Conservation (phyloP, 805 yeast species). For the Priceomyces fermenticarens region DNA sequence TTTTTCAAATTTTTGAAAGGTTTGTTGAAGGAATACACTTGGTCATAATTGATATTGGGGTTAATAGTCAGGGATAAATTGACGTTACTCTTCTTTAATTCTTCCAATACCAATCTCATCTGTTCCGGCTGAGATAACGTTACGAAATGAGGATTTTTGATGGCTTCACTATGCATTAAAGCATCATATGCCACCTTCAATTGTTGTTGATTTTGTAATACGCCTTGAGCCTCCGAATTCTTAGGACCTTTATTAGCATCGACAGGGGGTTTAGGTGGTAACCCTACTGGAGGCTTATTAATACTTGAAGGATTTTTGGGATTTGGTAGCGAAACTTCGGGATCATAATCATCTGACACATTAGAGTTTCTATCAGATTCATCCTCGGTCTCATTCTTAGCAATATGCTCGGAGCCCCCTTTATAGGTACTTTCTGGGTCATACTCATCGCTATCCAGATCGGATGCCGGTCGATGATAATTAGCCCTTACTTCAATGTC, state of each 20-base stretch:
- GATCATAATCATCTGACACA: conserved; percentile 27
- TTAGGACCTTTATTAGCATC: conserved; percentile 8
- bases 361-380: conserved; percentile 8
- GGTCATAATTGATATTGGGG: conserved; percentile 32
- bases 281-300: conserved; percentile 16
- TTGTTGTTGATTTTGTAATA: conserved; percentile 12
- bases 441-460: conserved; percentile 6
- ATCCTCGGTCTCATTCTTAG: conserved; percentile 4
- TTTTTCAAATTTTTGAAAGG: conserved; percentile 29
- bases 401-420: background rate
- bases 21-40: conserved; percentile 42
- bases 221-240: conserved; percentile 4
- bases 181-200: conserved; percentile 35
- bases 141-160: conserved; percentile 32
- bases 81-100: conserved; percentile 38
- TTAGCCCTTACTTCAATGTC: background rate
- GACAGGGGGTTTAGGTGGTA: conserved; percentile 29
- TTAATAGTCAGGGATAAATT: conserved; percentile 22
- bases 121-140: conserved; percentile 35
- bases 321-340: conserved; percentile 16
- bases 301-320: conserved; percentile 12
- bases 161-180: conserved; percentile 32
- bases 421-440: conserved; percentile 7
- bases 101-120: conserved; percentile 26
- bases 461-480: background rate